These are phyloP conservation scores for Kitagawia praeruptora DNA, from an alignment of 129 eudicot species.

Conservation along the genomic window DNA sequence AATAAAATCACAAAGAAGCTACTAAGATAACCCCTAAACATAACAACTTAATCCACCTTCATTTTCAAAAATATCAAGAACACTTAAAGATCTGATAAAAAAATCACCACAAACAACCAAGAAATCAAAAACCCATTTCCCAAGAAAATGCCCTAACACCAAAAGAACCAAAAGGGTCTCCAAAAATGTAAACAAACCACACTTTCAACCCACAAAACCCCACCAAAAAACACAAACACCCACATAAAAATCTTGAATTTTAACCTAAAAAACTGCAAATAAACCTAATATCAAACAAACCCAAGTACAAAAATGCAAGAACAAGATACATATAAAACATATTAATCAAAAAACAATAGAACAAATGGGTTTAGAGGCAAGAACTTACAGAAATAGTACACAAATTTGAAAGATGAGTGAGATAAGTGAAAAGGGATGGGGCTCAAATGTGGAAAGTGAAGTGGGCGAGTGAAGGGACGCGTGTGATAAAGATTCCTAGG, in stretches of 20 bases:
- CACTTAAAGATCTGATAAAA: not conserved
- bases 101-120: not conserved
- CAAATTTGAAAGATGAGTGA: not conserved
- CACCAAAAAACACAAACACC: not conserved
- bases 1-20: not conserved
- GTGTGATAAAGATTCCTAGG: not conserved
- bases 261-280: not conserved
- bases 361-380: not conserved
- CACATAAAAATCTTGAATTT: not conserved
- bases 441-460: not conserved
- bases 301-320: not conserved
- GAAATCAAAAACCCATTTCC: slow-evolving; percentile 5
- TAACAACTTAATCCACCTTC: not conserved
- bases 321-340: not conserved
- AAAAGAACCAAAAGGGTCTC: not conserved
- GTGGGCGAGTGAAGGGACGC: not conserved
- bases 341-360: not conserved
- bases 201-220: not conserved
- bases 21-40: not conserved
- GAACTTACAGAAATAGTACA: not conserved
- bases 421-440: not conserved
- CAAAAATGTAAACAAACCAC: not conserved
- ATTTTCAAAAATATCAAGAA: not conserved
- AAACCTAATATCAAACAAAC: not conserved
- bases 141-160: not conserved